Evolutionary conservation across 2,329 filamentous ascomycete genomes (phyloP), one percentile per base, ranked within the genome.

Genomic region (Xylaria sp.): DNA sequence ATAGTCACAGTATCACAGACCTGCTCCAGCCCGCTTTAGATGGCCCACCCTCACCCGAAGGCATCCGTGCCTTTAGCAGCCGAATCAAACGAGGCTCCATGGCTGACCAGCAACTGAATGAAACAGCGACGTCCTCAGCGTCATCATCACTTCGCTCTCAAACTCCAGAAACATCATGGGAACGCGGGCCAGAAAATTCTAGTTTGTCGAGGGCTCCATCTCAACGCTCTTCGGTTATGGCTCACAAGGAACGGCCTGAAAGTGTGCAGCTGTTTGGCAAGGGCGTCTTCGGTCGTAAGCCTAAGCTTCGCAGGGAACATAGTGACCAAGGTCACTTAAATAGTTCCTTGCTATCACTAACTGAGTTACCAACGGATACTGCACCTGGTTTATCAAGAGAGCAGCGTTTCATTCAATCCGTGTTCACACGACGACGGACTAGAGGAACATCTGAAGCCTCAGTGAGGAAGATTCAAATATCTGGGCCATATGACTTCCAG

Each of bases 401-500:
- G 39, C 80, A 74, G 34, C 72, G 81, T 3, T 80, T 85, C 46
- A 82, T 87, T 34, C 84, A 85, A 6, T 81, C 83, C 10, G 79
- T 89, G 54, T 88, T 89, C 67, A 78, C 82, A 52, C 82, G 87
- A 60, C 83, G 87, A 63, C 86, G 84, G 73, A 72, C 77, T 28
- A 82, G 78, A 66, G 66, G 70, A 8, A 44, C 59, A 20, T 67
- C 67, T 37, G 72, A 71, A 50, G 57, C 54, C 37, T 77, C 76
- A 15, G 76, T 77, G 63, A 85, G 79, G 74, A 85, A 82, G 70
- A 75, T 85, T 59, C 84, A 85, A 63, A 91, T 91, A 63, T 91
- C 89, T 0, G 85, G 82, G 0, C 89, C 89, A 2, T 91, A 89
- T 79, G 90, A 91, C 80, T 91, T 91, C 69, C 88, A 90, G 75